phyloP scores from a whole-genome alignment of 768 basidiomycete species.

The Mycena albidolilacea region DNA sequence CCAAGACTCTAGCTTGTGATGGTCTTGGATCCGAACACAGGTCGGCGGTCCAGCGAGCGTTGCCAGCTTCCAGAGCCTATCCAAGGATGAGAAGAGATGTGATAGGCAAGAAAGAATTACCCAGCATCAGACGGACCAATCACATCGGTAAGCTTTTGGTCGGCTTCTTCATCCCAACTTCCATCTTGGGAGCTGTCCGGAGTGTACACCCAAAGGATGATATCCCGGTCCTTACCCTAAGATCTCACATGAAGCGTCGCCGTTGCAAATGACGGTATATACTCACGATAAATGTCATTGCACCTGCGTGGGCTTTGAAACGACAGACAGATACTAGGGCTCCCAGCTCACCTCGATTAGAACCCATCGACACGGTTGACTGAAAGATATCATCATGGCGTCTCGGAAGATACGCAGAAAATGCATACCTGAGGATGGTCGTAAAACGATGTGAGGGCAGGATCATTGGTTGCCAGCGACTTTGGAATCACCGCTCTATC shows the following conservation, averaged over 20 bases:
- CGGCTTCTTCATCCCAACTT: neutral
- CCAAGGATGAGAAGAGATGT: neutral
- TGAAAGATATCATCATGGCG: neutral
- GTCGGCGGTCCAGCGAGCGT: constrained; percentile 15
- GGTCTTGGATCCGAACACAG: constrained; percentile 13
- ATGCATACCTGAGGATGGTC: neutral
- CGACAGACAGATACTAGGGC: neutral
- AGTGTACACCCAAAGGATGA: constrained; percentile 14
- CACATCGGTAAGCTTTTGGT: constrained; percentile 10
- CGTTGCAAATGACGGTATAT: neutral
- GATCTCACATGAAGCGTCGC: neutral
- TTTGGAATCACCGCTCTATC: constrained; percentile 8
- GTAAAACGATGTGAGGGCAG: constrained; percentile 4
- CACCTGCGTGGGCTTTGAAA: neutral
- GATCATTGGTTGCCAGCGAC: neutral
- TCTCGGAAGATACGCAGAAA: neutral
- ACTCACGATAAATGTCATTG: neutral
- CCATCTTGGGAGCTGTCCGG: constrained; percentile 10
- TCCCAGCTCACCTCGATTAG: constrained; percentile 18
- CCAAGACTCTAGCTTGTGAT: constrained; percentile 20
- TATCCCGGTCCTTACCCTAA: constrained; percentile 14
- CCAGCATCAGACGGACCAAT: constrained; percentile 15
- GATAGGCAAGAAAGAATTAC: neutral
- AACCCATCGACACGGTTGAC: constrained; percentile 9
- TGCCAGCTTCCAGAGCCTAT: constrained; percentile 12